Evolutionary conservation across 805 yeast species (phyloP), one percentile per base, ranked within the genome.

Genomic region (Metschnikowia chrysomelidarum): DNA sequence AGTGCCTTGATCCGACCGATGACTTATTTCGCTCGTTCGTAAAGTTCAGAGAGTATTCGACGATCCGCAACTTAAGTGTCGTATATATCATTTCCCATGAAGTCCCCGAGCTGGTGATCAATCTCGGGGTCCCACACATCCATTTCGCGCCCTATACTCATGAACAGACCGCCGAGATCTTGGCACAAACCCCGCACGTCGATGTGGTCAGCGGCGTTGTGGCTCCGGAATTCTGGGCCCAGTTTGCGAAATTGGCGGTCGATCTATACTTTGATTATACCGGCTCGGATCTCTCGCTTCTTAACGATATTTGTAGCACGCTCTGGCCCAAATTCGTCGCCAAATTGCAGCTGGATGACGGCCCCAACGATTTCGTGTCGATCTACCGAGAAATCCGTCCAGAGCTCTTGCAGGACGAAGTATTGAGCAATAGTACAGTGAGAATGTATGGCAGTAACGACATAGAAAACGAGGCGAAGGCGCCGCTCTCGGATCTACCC

Each of bases 401-500:
- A 15, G 38, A 60, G 16, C 53, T 67, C 24, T 43, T 49, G 19
- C 51, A 54, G 34, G 67, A 62, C 26, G 51, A 56, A 22, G 44
- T 62, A 21, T 42, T 65, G 34, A 54, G 49, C 47, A 64, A 58
- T 47, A 49, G 65, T 6, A 36, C 50, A 2, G 54, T 62, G 14
- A 30, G 41, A n/a, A 61, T 56, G 27, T 62, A 50, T 32, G 50
- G 37, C 3, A 54, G 60, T 0, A 39, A 35, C 4, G n/a, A 20
- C 25, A 32, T 41, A 40, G 49, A 47, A 24, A 53, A 45, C 7
- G 38, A 49, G n/a, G 44, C 51, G 1, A 37, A 38, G 19, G 35
- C 34, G 46, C 37, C 40, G n/a, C 21, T 34, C 9, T 27, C 54
- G 27, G 81, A 79, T 44, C 60, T 85, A 26, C 78, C 89, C 0